These are phyloP conservation scores for Puya raimondii DNA, from an alignment of 176 grass and related monocot species.

Conservation along the genomic window DNA sequence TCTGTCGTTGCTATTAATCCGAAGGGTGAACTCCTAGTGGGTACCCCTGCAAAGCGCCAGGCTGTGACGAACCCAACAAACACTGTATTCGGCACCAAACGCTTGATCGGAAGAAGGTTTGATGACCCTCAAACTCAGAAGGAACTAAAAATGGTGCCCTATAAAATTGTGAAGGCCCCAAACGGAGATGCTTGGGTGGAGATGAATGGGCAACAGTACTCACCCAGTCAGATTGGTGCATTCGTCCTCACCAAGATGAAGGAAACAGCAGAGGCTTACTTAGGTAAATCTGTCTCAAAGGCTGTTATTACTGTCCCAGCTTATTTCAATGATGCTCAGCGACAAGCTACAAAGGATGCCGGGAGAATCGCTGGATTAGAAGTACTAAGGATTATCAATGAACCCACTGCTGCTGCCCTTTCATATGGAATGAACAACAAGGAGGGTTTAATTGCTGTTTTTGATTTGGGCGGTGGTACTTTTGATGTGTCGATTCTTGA, in stretches of 20 bases:
- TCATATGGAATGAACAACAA: constrained; percentile 99
- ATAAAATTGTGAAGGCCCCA: constrained; percentile 85
- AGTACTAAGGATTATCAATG: constrained; percentile 96
- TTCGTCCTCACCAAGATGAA: constrained; percentile 99
- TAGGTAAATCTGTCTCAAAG: constrained; percentile 75
- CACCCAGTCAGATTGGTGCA: constrained; percentile 92
- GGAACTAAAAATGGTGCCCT: constrained; percentile 98
- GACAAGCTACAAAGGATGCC: constrained; percentile 92
- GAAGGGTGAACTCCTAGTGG: constrained; percentile 72
- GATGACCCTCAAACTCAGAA: constrained; percentile 87
- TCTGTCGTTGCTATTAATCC: constrained; percentile 85
- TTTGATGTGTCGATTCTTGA: constrained; percentile 98
- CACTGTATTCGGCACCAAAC: constrained; percentile 79
- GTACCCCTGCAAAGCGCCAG: constrained; percentile 73
- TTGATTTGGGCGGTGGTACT: constrained; percentile 97
- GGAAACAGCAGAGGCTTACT: constrained; percentile 71
- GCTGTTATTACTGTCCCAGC: constrained; percentile 88
- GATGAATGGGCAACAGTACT: constrained; percentile 80
- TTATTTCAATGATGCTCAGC: constrained; percentile 91
- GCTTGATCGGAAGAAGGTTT: constrained; percentile 76
- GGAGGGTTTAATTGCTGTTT: constrained; percentile 92
- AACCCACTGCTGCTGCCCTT: constrained; percentile 88
- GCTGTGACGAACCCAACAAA: constrained; percentile 93
- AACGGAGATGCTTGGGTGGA: constrained; percentile 96
- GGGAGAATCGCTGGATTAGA: constrained; percentile 85